Conservation (phyloP, 345 rosid genomes). For the Populus pruinosa region DNA sequence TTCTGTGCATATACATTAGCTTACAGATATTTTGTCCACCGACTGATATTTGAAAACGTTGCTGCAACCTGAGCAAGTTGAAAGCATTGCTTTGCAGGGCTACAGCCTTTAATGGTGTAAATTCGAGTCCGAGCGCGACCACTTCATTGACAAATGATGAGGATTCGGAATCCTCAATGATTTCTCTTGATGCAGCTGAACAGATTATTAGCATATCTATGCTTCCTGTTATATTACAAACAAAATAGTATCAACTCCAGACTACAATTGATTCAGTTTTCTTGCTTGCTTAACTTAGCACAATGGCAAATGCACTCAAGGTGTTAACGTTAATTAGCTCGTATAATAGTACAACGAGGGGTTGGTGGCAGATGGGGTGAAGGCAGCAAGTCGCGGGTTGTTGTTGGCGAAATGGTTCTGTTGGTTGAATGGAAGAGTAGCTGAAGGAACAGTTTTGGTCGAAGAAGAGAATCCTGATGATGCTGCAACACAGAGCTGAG, state of each 20-base stretch:
- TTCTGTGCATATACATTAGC: too few relatives aligned
- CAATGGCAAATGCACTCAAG: neutral
- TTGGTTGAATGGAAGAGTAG: constrained; percentile 11
- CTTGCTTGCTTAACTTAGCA: neutral
- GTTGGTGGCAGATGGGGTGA: neutral
- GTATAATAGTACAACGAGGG: neutral
- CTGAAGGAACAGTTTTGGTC: constrained; percentile 10
- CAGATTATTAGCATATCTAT: neutral
- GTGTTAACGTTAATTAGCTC: neutral
- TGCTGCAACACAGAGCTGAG: constrained; percentile 32
- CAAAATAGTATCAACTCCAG: neutral
- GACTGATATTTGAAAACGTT: too few relatives aligned
- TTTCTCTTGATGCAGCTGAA: neutral
- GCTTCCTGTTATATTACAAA: neutral
- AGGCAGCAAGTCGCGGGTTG: constrained; percentile 1
- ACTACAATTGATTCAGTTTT: neutral
- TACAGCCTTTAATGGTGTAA: too few relatives aligned
- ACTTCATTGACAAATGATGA: neutral
- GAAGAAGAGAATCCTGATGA: constrained; percentile 42
- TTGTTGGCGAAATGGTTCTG: constrained; percentile 14
- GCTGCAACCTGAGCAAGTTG: too few relatives aligned
- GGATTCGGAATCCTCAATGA: neutral
- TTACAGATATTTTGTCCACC: too few relatives aligned
- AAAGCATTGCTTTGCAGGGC: neutral
- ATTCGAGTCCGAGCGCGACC: neutral